phyloP scores from a whole-genome alignment of 2,329 filamentous ascomycete species.

The Fusarium pseudocircinatum region DNA sequence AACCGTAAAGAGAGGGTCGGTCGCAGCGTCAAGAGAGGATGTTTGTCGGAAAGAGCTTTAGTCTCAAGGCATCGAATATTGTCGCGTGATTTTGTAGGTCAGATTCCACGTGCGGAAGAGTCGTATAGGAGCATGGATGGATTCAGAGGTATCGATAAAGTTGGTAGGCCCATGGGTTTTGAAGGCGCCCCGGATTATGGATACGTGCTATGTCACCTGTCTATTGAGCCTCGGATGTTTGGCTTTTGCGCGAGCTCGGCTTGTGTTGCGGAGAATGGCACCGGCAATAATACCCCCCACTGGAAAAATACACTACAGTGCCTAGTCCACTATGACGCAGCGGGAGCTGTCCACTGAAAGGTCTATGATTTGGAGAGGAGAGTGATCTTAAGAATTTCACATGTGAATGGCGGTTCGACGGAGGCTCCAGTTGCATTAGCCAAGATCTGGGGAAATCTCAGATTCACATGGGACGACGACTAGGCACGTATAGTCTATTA shows the following conservation, averaged over 20 bases:
- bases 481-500: slow-evolving; percentile 1
- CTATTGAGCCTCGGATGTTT: slow-evolving; percentile 35
- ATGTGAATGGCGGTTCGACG: slow-evolving; percentile 30
- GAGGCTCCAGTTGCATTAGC: slow-evolving; percentile 4
- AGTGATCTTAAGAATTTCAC: slow-evolving; percentile 16
- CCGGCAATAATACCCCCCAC: slow-evolving; percentile 8
- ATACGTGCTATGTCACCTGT: slow-evolving; percentile 30
- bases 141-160: slow-evolving; percentile 17
- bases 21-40: slow-evolving; percentile 20
- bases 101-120: slow-evolving; percentile 4
- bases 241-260: slow-evolving; percentile 28
- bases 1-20: neutral
- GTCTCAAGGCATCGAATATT: slow-evolving; percentile 27
- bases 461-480: slow-evolving; percentile 5
- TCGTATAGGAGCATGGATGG: slow-evolving; percentile 8
- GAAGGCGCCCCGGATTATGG: slow-evolving; percentile 14
- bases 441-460: slow-evolving; percentile 35
- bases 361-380: slow-evolving; percentile 7
- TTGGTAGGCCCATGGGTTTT: slow-evolving; percentile 18
- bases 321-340: slow-evolving; percentile 33
- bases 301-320: slow-evolving; percentile 2
- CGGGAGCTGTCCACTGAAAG: slow-evolving; percentile 11
- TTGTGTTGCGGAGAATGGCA: slow-evolving; percentile 36
- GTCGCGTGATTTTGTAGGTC: slow-evolving; percentile 14
- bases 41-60: neutral